Percentiles rank a stretch among this genome's conserved stretches.
Evolutionary conservation across 768 basidiomycete species (phyloP).

Genomic region (Rhodotorula graminis): DNA sequence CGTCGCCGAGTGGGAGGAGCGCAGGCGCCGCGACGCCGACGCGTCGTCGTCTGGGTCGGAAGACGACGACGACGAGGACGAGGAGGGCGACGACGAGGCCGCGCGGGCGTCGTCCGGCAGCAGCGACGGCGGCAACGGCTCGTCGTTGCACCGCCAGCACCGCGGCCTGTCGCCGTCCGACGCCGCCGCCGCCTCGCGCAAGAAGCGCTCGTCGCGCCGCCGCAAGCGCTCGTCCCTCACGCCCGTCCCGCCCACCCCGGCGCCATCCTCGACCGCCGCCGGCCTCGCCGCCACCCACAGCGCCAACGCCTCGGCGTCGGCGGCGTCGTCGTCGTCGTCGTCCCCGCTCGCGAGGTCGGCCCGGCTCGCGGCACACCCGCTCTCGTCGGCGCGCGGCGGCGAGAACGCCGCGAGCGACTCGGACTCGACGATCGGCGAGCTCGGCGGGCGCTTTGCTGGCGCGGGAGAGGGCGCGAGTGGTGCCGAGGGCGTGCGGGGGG

Average conservation of each 20-base stretch:
- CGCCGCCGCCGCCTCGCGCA: slow-evolving; percentile 5
- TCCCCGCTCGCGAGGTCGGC: neutral
- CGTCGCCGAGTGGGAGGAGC: slow-evolving; percentile 75
- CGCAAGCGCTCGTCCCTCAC: slow-evolving; percentile 14
- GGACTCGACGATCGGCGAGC: slow-evolving; percentile 36
- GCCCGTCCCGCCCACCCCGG: neutral
- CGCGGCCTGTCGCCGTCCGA: neutral
- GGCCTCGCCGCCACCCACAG: neutral
- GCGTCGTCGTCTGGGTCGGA: neutral
- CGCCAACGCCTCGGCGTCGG: neutral
- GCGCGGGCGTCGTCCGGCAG: neutral
- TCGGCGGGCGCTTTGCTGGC: neutral
- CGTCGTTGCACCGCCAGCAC: neutral
- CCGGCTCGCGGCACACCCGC: slow-evolving; percentile 5
- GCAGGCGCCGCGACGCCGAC: slow-evolving; percentile 46
- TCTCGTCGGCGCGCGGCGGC: neutral
- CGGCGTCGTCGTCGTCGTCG: neutral
- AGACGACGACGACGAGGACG: neutral
- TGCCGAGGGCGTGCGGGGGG: neutral
- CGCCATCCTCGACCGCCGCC: neutral
- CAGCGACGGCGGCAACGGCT: neutral
- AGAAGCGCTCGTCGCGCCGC: slow-evolving; percentile 11
- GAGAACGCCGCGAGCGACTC: slow-evolving; percentile 27
- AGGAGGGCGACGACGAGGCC: neutral
- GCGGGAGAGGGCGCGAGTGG: neutral